Conservation (phyloP, 169 alveolate genomes). For the Prorocentrum cordatum region DNA sequence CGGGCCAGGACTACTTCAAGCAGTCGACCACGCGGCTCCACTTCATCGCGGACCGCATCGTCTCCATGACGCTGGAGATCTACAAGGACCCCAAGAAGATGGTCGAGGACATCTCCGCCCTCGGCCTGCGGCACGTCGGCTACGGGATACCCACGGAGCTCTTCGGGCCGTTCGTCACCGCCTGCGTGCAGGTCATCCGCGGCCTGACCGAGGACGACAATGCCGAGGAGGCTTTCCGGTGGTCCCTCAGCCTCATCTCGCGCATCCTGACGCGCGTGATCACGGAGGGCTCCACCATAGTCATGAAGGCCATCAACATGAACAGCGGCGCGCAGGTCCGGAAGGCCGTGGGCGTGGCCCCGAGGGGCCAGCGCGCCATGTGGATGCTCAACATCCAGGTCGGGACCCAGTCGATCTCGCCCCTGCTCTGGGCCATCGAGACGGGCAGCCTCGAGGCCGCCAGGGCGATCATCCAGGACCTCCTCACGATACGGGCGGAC, state of each 20-base stretch:
- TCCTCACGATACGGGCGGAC: slow-evolving; percentile 36
- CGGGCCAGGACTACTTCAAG: slow-evolving; percentile 56
- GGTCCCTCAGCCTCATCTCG: slow-evolving; percentile 18
- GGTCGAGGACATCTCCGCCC: slow-evolving; percentile 31
- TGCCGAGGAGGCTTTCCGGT: slow-evolving; percentile 13
- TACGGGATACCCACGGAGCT: slow-evolving; percentile 13
- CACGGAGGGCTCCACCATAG: slow-evolving; percentile 53
- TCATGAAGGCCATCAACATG: slow-evolving; percentile 66
- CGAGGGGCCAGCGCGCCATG: neutral
- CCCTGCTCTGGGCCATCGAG: slow-evolving; percentile 31
- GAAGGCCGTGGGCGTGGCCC: slow-evolving; percentile 12
- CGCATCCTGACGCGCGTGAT: slow-evolving; percentile 4
- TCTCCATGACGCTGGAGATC: slow-evolving; percentile 58
- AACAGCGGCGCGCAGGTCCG: slow-evolving; percentile 1
- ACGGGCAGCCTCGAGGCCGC: slow-evolving; percentile 29
- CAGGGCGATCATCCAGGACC: slow-evolving; percentile 7
- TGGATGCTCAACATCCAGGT: slow-evolving; percentile 37
- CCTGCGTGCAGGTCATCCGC: slow-evolving; percentile 11
- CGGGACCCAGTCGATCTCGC: slow-evolving; percentile 43
- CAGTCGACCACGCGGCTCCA: slow-evolving; percentile 40
- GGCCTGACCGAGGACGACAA: neutral
- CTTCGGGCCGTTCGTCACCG: slow-evolving; percentile 29
- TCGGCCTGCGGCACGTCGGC: slow-evolving; percentile 54
- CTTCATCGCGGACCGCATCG: slow-evolving; percentile 58
- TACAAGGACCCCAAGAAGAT: slow-evolving; percentile 19